phyloP scores from a whole-genome alignment of 176 grass and related monocot species.

The Lolium multiflorum region DNA sequence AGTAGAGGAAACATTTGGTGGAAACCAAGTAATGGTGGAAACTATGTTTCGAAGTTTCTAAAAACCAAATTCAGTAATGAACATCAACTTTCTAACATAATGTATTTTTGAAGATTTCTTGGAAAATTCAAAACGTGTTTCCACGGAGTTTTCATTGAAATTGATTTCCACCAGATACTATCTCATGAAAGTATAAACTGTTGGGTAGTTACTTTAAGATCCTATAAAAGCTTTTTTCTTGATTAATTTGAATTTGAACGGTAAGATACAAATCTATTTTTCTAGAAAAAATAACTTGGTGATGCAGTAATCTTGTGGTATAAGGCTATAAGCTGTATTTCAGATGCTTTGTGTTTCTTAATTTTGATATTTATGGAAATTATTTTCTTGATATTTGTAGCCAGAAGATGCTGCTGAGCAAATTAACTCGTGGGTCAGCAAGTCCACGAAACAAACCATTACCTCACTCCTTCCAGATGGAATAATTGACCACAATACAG shows the following conservation, averaged over 20 bases:
- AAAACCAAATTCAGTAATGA: not conserved
- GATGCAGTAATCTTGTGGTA: slow-evolving; percentile 8
- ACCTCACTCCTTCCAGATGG: slow-evolving; percentile 28
- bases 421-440: slow-evolving; percentile 47
- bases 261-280: not conserved
- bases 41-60: not conserved
- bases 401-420: slow-evolving; percentile 36
- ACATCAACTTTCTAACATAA: not conserved
- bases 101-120: not conserved
- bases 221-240: not conserved
- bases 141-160: not conserved
- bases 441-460: slow-evolving; percentile 45
- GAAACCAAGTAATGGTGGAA: not conserved
- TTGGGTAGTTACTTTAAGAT: not conserved
- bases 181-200: not conserved
- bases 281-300: not conserved
- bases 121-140: not conserved
- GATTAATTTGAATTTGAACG: not conserved
- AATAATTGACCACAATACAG: slow-evolving; percentile 49
- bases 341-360: not conserved
- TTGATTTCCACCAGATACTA: not conserved
- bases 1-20: not conserved
- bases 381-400: slow-evolving; percentile 41
- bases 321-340: not conserved
- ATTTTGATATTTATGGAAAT: slow-evolving; percentile 5